These are phyloP conservation scores for Populus hybrid DNA, from an alignment of 441 rosid genomes.

Conservation along the genomic window DNA sequence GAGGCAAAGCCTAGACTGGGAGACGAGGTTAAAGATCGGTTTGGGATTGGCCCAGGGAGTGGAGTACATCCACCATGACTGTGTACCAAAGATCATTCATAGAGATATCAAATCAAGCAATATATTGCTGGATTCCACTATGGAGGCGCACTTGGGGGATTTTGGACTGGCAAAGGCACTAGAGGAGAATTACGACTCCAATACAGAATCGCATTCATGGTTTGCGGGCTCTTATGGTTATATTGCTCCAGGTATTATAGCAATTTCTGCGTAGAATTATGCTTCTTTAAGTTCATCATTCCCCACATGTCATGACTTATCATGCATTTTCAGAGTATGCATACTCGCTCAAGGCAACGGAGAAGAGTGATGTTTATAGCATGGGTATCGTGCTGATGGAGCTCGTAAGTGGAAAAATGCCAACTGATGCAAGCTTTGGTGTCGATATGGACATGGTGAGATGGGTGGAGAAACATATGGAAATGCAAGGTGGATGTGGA, in stretches of 20 bases:
- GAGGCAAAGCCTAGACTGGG: too few species aligned
- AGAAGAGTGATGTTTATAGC: constrained; percentile 77
- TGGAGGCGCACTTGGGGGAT: constrained; percentile 67
- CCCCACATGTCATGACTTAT: too few species aligned
- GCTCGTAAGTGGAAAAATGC: constrained; percentile 56
- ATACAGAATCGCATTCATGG: constrained; percentile 35
- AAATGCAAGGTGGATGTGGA: constrained; percentile 5
- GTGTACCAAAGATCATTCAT: too few species aligned
- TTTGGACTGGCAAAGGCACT: constrained; percentile 73
- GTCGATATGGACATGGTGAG: constrained; percentile 52
- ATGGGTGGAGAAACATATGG: constrained; percentile 40
- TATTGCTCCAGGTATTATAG: constrained; percentile 68
- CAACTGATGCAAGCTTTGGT: constrained; percentile 51
- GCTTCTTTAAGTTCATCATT: not conserved
- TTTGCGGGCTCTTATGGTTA: constrained; percentile 75
- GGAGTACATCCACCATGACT: too few species aligned
- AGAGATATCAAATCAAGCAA: constrained; percentile 84
- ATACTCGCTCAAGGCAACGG: constrained; percentile 53
- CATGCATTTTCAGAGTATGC: constrained; percentile 44
- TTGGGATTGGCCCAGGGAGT: too few species aligned
- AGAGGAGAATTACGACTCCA: constrained; percentile 16
- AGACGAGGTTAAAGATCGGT: too few species aligned
- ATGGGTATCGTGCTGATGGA: constrained; percentile 61
- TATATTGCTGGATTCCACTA: constrained; percentile 56
- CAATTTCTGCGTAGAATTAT: not conserved